phyloP scores from a whole-genome alignment of 257 asterid genomes.

The Ophiorrhiza pumila region DNA sequence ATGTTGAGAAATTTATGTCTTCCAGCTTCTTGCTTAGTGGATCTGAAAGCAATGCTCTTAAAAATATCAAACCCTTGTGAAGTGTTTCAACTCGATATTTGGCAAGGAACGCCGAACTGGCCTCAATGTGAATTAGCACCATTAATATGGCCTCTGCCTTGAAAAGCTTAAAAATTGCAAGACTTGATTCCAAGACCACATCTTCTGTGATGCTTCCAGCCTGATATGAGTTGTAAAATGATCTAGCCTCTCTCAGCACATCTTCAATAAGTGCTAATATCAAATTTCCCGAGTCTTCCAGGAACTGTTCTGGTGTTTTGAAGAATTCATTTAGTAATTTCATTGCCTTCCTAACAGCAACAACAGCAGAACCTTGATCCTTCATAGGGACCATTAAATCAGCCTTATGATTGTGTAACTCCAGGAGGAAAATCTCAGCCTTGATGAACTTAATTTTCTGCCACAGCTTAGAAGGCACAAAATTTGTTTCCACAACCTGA shows the following conservation, averaged over 20 bases:
- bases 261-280: background rate
- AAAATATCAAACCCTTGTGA: background rate
- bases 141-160: background rate
- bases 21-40: background rate
- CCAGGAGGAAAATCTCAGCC: conserved; percentile 4
- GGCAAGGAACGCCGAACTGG: background rate
- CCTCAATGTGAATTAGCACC: background rate
- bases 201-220: background rate
- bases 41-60: background rate
- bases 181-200: background rate
- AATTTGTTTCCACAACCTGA: too few relatives aligned
- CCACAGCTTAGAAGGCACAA: background rate
- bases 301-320: background rate
- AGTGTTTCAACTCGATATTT: background rate
- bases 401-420: background rate
- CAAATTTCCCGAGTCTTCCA: background rate
- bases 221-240: background rate
- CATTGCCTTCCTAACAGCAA: background rate
- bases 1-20: background rate
- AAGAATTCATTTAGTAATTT: background rate
- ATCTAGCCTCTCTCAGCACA: background rate
- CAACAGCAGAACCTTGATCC: background rate
- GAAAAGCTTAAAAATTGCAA: conserved; percentile 6
- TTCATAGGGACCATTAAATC: background rate
- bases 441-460: background rate